These are phyloP conservation scores for Mycosarcoma mackinlayi DNA, from an alignment of 1,284 basidiomycete species.

Conservation along the genomic window DNA sequence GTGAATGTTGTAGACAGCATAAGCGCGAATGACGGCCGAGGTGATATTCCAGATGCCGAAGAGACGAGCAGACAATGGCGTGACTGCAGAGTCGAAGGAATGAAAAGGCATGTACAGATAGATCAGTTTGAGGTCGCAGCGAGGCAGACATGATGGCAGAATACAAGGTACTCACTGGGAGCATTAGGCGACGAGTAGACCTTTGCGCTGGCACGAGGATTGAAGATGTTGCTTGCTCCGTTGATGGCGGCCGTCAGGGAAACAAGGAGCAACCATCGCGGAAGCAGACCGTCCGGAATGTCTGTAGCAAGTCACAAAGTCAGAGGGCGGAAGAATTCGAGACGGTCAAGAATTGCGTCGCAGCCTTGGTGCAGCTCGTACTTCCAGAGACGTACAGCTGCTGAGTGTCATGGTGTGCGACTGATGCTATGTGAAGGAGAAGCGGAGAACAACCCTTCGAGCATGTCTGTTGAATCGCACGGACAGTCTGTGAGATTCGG, in stretches of 20 bases:
- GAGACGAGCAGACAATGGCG: constrained; percentile 60
- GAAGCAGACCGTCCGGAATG: constrained; percentile 51
- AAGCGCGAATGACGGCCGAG: constrained; percentile 62
- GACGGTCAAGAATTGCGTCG: not conserved
- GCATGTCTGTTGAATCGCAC: too few species aligned
- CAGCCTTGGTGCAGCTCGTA: too few species aligned
- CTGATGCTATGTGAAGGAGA: not conserved
- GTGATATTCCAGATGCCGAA: constrained; percentile 66
- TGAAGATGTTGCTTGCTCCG: constrained; percentile 57
- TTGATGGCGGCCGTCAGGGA: constrained; percentile 57
- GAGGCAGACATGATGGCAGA: not conserved
- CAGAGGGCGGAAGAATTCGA: not conserved
- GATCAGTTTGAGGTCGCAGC: not conserved
- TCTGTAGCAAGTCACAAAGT: constrained; percentile 15
- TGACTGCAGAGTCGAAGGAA: constrained; percentile 31
- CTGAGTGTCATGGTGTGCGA: constrained; percentile 23
- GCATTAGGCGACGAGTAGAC: constrained; percentile 57
- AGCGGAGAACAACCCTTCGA: not conserved
- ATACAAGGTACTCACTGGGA: constrained; percentile 36
- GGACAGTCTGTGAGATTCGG: too few species aligned
- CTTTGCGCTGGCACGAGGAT: constrained; percentile 53
- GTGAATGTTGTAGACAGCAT: constrained; percentile 62
- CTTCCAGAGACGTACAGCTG: constrained; percentile 31
- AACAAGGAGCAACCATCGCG: constrained; percentile 64
- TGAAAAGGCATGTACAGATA: not conserved